Evolutionary conservation across 768 basidiomycete species (phyloP), one percentile per base, ranked within the genome.

Genomic region (Boletellus sp.): DNA sequence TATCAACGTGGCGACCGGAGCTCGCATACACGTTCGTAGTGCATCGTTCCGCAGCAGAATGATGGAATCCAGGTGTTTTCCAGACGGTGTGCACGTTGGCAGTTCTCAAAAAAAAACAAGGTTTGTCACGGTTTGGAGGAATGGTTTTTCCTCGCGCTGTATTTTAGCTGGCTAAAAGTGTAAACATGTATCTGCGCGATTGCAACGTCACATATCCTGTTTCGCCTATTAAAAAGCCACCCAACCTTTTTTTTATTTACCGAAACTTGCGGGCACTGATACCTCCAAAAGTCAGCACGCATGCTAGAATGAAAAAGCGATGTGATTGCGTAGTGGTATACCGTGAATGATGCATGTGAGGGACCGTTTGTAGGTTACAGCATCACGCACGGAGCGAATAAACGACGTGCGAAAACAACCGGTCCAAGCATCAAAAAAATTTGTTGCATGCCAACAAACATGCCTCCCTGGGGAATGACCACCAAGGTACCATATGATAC

Each of bases 1-100:
- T 37, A 65, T 71, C 15, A 72, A 74, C 54, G 63, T 67, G 2
- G 70, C 71, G 68, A 74, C 71, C 3, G 70, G 72, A 3, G 67
- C 66, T 39, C 66, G 70, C 22, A 55, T 72, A 23, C 71, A 75
- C 42, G 59, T 70, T 38, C 73, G 74, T 24, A 52, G 45, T 36
- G 17, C 32, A 45, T 54, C 4, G 19, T 42, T 20, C 28, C 45
- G 24, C 23, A 13, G 33, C 40, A 23, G 7, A 31, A 7, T 26
- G 41, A 12, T 6, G 15, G 7, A 11, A 12, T 20, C 26, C 17
- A 20, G 28, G 42, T 31, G 31, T 50, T 19, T 6, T 34, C 26
- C 34, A 59, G 54, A 45, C 26, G 47, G 47, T 9, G 10, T 42
- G 11, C 51, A 53, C 34, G 36, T 53, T 32, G 50, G 39, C 19